These are phyloP conservation scores for Nannochloris sp. DNA, from an alignment of 139 green algal genomes.

Conservation along the genomic window DNA sequence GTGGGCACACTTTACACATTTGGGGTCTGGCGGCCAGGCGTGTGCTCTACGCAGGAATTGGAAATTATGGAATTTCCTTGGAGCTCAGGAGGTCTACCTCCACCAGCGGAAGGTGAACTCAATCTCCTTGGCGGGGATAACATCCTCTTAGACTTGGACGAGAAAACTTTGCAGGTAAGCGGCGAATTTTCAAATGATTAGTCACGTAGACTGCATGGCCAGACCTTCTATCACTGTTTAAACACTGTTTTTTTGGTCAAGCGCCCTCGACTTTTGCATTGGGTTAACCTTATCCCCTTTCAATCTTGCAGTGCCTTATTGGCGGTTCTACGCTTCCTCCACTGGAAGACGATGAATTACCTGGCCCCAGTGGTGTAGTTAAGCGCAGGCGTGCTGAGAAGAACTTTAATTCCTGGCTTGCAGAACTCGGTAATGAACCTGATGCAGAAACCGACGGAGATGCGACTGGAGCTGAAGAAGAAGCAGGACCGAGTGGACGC, in stretches of 20 bases:
- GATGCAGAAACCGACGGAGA: not conserved
- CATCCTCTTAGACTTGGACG: conserved; percentile 25
- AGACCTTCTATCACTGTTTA: not conserved
- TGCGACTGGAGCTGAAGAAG: too few species aligned
- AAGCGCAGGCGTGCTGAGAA: not conserved
- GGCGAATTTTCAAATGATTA: too few species aligned
- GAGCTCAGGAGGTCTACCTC: too few species aligned
- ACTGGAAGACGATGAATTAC: not conserved
- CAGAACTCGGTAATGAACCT: not conserved
- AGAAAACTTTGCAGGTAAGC: conserved; percentile 26
- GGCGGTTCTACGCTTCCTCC: not conserved
- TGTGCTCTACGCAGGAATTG: too few species aligned
- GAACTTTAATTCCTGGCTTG: not conserved
- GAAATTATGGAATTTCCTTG: too few species aligned
- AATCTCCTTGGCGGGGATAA: conserved; percentile 12
- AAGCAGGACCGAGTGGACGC: not conserved
- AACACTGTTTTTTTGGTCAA: not conserved
- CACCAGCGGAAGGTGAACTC: not conserved
- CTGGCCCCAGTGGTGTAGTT: not conserved
- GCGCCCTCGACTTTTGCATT: too few species aligned
- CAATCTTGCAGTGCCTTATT: conserved; percentile 18
- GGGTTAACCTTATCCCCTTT: too few species aligned
- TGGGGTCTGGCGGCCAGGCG: too few species aligned
- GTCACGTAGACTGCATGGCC: not conserved
- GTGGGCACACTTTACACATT: too few species aligned